phyloP scores from a whole-genome alignment of 768 basidiomycete genomes.

The Mrakia hoshinonis region DNA sequence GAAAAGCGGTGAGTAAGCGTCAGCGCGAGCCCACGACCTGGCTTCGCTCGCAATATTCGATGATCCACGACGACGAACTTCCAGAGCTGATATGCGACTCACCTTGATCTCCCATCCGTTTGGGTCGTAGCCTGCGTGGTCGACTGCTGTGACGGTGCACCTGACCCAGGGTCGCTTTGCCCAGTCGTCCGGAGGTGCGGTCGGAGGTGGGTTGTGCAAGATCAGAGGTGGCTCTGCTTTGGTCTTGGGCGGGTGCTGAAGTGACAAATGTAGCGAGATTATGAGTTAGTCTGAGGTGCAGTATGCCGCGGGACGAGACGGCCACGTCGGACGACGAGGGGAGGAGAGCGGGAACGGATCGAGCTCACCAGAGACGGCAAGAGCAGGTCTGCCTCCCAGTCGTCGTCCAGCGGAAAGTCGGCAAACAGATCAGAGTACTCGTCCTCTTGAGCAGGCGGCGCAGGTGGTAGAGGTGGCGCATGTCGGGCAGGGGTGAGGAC shows the following conservation, averaged over 20 bases:
- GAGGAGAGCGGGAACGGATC: not conserved
- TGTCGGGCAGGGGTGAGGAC: too few relatives aligned
- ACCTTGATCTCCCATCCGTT: slow-evolving; percentile 2
- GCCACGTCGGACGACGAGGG: not conserved
- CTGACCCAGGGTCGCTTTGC: slow-evolving; percentile 9
- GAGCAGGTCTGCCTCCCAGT: not conserved
- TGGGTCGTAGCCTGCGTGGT: not conserved
- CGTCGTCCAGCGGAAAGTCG: slow-evolving; percentile 12
- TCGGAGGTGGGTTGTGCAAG: not conserved
- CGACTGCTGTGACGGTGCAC: slow-evolving; percentile 1
- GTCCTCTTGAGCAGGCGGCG: not conserved
- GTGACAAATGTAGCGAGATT: too few relatives aligned
- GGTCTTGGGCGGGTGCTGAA: not conserved
- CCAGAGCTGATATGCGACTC: too few relatives aligned
- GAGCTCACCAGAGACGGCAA: not conserved
- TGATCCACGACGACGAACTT: not conserved
- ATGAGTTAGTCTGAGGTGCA: too few relatives aligned
- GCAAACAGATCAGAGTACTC: slow-evolving; percentile 4
- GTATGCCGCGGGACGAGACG: not conserved
- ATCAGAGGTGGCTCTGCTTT: not conserved
- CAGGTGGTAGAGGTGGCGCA: too few relatives aligned
- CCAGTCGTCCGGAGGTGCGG: slow-evolving; percentile 6
- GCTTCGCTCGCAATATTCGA: not conserved
- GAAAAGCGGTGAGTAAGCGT: not conserved
- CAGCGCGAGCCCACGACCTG: not conserved